Evolutionary conservation across 2,329 filamentous ascomycete genomes (phyloP), one percentile per base, ranked within the genome.

Genomic region (Claviceps maximensis): DNA sequence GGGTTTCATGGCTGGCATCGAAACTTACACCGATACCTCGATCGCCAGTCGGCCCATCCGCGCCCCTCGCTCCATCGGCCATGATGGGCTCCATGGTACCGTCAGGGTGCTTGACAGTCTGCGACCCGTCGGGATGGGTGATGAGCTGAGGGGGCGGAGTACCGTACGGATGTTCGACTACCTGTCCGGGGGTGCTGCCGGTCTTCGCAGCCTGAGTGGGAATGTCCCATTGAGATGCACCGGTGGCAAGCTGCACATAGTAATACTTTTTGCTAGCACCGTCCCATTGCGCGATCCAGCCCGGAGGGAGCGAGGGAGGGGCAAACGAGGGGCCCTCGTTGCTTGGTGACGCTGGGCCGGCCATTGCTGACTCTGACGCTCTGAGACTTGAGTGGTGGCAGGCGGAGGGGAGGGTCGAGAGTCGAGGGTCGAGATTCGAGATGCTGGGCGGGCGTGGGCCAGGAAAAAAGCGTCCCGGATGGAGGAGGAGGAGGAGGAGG

Each of bases 261-360:
- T 85, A 85, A 65, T 84, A 85, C 65, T 83, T 83, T 65, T 73
- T 77, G 65, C 74, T 80, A 53, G 73, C 64, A 57, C 75, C 77
- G 63, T 85, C 82, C 82, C 82, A 85, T 69, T 85, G 82, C 54
- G 81, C 80, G 62, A 84, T 84, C 82, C 82, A 85, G 61, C 82
- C 82, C 13, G 78, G 69, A 49, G 82, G 82, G 51, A 84, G 74
- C 47, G 72, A 70, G 48, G 82, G 82, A 58, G 82, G 82, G 58
- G 71, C 74, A 61, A 73, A 80, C 62, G 76, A 77, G 59, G 79
- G 79, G 62, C 78, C 79, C 62, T 79, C 76, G 67, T 74, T 73
- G 67, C 74, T 72, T 57, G 79, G 78, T 59, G 78, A 80, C 60
- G 73, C 71, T 62, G 78, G 73, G 61, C 78, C 78, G 62, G 77